Evolutionary conservation across 805 yeast genomes (phyloP).

Genomic region (Saccharomycopsis vini): DNA sequence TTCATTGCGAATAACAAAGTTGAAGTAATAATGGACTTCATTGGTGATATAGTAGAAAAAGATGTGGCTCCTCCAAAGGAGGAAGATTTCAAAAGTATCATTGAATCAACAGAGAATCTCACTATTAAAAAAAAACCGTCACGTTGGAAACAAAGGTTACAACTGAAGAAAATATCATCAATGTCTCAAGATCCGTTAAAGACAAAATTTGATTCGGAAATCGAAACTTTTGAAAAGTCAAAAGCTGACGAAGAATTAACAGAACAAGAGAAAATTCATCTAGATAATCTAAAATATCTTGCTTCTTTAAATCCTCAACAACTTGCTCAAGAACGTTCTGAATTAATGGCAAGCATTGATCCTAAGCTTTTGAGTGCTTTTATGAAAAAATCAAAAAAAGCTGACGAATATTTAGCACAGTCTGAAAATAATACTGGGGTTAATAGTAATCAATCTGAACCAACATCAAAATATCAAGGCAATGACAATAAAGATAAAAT

Average conservation of each 20-base stretch:
- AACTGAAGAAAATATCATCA: conserved; percentile 27
- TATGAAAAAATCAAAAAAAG: conserved; percentile 47
- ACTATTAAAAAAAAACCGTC: conserved; percentile 32
- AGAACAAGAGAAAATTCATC: conserved; percentile 68
- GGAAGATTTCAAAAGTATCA: neutral
- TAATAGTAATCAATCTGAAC: conserved; percentile 23
- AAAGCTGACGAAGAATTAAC: conserved; percentile 27
- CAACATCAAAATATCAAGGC: neutral
- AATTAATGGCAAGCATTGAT: conserved; percentile 55
- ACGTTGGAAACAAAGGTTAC: conserved; percentile 40
- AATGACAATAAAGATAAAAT: neutral
- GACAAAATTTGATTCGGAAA: conserved; percentile 8
- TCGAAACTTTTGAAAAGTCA: neutral
- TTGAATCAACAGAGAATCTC: conserved; percentile 6
- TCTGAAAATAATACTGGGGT: conserved; percentile 29
- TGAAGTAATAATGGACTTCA: conserved; percentile 69
- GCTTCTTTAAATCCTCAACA: conserved; percentile 58
- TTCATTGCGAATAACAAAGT: too few species aligned
- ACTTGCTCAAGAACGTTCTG: conserved; percentile 53
- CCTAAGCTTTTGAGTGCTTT: conserved; percentile 58
- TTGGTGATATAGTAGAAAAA: conserved; percentile 68
- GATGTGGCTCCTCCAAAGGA: conserved; percentile 30
- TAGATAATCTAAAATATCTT: conserved; percentile 60
- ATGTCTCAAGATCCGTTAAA: conserved; percentile 21
- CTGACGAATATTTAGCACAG: conserved; percentile 23